Base-by-base conservation (phyloP, 2,329 filamentous ascomycete species). In the Huntiella omanensis region DNA sequence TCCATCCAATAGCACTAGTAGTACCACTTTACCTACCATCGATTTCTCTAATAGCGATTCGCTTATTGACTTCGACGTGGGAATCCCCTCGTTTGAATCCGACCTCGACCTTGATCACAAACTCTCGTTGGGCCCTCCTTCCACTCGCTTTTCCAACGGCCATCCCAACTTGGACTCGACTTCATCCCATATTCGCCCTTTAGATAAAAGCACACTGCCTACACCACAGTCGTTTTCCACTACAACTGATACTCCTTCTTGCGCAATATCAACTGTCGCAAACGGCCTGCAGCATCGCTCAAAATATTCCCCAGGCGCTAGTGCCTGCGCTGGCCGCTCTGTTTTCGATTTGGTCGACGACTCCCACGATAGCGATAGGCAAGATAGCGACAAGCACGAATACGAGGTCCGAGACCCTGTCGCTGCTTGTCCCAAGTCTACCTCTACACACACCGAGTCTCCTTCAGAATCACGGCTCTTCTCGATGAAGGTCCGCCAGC, bases 51-150 rank as follows among this genome's bases (percentile, higher is more conserved):
- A 28, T 28, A 28, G 22, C 22, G 22, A 28, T 10, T 28, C 22
- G 22, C 34, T 50, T 28, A 48, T 49, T 39, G 42, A 46, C 34
- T 59, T 66, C 11, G 56, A 59, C 49, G 71, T 73, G 56, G 68
- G 71, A 49, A 58, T 75, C 33, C 66, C 69, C 34, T 66, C 67
- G 1, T 69, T 75, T 56, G 66, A 72, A 51, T 62, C 68, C 53
- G 64, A 64, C 52, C 60, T 65, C 52, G 60, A 68, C 37, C 61
- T 74, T 54, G 64, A 70, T 53, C 64, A 64, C 4, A 64, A 62
- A 13, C 56, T 71, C 22, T 64, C 60, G 39, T 4, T 43, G 22
- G 22, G 22, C 22, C 17, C 6, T 11, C 19, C 22, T 40, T 12
- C 22, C 10, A 40, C 16, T 22, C 37, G 37, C 37, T 16, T 16